Base-by-base conservation (phyloP, 2,329 filamentous ascomycete genomes). In the Lizonia empirigonia region DNA sequence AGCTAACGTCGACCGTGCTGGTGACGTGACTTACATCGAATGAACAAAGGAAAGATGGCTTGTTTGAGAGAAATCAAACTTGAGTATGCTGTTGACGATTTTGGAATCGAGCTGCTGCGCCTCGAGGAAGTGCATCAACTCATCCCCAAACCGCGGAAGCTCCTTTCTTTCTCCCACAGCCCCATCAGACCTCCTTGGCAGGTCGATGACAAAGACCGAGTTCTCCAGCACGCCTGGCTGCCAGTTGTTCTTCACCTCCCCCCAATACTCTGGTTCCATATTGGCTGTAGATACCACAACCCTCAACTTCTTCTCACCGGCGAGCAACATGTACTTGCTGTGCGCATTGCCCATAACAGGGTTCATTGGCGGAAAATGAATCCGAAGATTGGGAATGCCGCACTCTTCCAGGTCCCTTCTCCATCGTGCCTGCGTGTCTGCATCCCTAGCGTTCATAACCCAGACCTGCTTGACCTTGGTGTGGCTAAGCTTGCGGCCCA, bases 271-370 rank as follows among this genome's bases (percentile, higher is more conserved):
- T 7, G 84, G 80, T 10, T 89, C 86, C 39, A 97, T 77, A 64
- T 99, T 99, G 1, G 91, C 94, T 3, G 88, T 93, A 0, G 94
- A 91, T 2, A 97, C 79, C 1, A 88, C 93, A 35, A 99, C 80
- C 6, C 94, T 85, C 13, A 97, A 74, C 69, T 91, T 86, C 1
- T 76, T 75, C 0, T 82, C 76, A 62, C 91, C 90, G 63, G 91
- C 93, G n/a, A 97, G 80, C 1, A 97, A 75, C 82, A 96, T 92
- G 34, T 97, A 78, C 69, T 99, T 97, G 40, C 91, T 96, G 73
- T 97, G 94, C 91, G 97, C 96, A 63, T 26, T 86, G 19, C 86
- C 87, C 5, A 84, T 75, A 37, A 83, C 78, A 1, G 85, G 83
- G 32, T 84, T 78, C 89, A 97, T 93, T 2, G 82, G 82, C 13